Evolutionary conservation across 768 basidiomycete species (phyloP).

Genomic region (Boletus barrowsii): DNA sequence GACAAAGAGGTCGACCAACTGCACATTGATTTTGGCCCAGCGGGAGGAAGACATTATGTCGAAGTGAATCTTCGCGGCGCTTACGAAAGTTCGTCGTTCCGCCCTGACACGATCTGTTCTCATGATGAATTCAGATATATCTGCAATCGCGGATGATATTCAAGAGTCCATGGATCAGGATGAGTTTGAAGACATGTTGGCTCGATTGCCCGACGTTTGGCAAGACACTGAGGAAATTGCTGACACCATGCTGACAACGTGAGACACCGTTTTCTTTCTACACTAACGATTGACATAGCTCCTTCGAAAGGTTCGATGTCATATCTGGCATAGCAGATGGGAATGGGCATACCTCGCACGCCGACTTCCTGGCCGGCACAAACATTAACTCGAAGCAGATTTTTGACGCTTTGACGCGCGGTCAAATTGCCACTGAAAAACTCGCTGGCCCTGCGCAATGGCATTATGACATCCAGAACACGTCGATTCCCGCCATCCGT

Average conservation of each 20-base stretch:
- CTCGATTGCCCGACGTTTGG: slow-evolving; percentile 56
- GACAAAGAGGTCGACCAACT: slow-evolving; percentile 27
- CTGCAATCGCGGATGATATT: slow-evolving; percentile 26
- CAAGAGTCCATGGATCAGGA: slow-evolving; percentile 36
- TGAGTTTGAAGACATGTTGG: slow-evolving; percentile 46
- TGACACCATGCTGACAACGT: slow-evolving; percentile 66
- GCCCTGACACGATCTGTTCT: slow-evolving; percentile 1
- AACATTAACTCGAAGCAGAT: slow-evolving; percentile 50
- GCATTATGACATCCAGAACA: slow-evolving; percentile 48
- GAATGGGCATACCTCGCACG: slow-evolving; percentile 39
- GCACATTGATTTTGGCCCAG: slow-evolving; percentile 39
- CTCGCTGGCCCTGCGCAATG: slow-evolving; percentile 47
- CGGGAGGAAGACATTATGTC: slow-evolving; percentile 43
- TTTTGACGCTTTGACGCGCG: slow-evolving; percentile 50
- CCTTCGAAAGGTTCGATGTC: slow-evolving; percentile 54
- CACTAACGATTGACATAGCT: neutral
- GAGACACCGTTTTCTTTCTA: slow-evolving; percentile 11
- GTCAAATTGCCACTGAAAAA: slow-evolving; percentile 39
- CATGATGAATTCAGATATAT: slow-evolving; percentile 37
- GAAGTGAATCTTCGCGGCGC: slow-evolving; percentile 48
- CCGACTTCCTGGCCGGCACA: slow-evolving; percentile 58
- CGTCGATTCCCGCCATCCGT: slow-evolving; percentile 42
- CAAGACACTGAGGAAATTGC: slow-evolving; percentile 44
- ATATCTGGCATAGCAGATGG: slow-evolving; percentile 53
- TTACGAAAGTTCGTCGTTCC: slow-evolving; percentile 51